phyloP scores from a whole-genome alignment of 2,329 filamentous ascomycete genomes.

The Trichoderma lentiforme region DNA sequence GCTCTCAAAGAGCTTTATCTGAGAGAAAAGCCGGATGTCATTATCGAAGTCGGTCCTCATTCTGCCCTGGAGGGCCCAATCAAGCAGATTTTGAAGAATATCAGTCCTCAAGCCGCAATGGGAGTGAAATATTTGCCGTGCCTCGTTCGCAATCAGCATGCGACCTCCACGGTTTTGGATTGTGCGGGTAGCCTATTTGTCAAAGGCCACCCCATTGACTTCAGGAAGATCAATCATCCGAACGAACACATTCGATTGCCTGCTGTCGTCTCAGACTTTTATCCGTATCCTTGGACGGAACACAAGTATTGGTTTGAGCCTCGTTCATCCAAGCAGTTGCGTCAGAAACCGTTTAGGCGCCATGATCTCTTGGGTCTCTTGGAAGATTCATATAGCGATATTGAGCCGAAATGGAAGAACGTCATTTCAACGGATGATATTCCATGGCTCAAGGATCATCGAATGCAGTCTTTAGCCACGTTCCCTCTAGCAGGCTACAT shows the following conservation, averaged over 20 bases:
- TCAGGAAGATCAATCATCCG: constrained; percentile 45
- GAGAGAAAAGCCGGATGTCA: constrained; percentile 25
- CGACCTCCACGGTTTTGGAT: constrained; percentile 43
- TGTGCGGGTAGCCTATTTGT: constrained; percentile 44
- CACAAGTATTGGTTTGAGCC: constrained; percentile 48
- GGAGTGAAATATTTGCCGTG: constrained; percentile 43
- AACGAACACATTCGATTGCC: constrained; percentile 19
- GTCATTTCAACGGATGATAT: constrained; percentile 46
- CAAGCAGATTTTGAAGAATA: constrained; percentile 47
- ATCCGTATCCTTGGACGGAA: constrained; percentile 48
- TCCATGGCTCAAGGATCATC: constrained; percentile 58
- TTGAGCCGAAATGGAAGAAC: constrained; percentile 49
- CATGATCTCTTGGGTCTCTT: constrained; percentile 47
- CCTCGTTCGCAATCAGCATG: constrained; percentile 51
- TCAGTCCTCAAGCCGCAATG: constrained; percentile 37
- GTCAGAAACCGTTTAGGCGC: constrained; percentile 37
- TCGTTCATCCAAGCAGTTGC: constrained; percentile 41
- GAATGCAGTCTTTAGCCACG: constrained; percentile 53
- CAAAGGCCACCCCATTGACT: constrained; percentile 43
- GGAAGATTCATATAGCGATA: constrained; percentile 42
- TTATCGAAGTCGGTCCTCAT: constrained; percentile 50
- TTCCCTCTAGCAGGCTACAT: constrained; percentile 55
- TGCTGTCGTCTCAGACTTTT: constrained; percentile 40
- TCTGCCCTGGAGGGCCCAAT: constrained; percentile 48
- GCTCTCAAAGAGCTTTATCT: constrained; percentile 32